Conservation (phyloP, 192 early-diverging fungal species). For the Chytriomyces hyalinus region DNA sequence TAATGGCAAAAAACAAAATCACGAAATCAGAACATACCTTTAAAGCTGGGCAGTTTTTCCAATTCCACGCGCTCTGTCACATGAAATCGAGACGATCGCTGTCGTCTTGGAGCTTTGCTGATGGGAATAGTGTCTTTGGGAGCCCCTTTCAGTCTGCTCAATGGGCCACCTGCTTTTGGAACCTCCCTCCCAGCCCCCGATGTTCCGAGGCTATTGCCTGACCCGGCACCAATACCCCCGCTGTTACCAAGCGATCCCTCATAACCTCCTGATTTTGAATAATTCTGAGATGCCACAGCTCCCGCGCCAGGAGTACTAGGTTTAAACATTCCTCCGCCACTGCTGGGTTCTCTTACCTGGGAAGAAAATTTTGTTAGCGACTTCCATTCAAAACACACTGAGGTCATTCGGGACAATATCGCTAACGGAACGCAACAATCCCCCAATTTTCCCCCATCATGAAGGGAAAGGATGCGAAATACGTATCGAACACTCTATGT, state of each 20-base stretch:
- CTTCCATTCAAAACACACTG: too few species aligned
- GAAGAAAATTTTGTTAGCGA: too few species aligned
- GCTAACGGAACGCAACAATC: too few species aligned
- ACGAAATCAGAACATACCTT: constrained; percentile 58
- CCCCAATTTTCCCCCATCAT: too few species aligned
- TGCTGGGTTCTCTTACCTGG: too few species aligned
- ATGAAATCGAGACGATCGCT: constrained; percentile 86
- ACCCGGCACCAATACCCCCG: constrained; percentile 30
- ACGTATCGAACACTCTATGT: too few species aligned
- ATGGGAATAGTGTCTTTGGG: constrained; percentile 74
- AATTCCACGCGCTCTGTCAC: constrained; percentile 80
- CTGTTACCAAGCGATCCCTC: background rate
- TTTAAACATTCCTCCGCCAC: constrained; percentile 11
- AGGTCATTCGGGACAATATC: too few species aligned
- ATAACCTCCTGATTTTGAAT: background rate
- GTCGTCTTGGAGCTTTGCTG: constrained; percentile 80
- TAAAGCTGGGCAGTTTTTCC: constrained; percentile 74
- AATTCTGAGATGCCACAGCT: background rate
- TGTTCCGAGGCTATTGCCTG: background rate
- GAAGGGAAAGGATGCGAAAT: too few species aligned
- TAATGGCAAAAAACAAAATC: background rate
- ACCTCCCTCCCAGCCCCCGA: constrained; percentile 41
- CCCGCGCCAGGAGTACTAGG: constrained; percentile 2
- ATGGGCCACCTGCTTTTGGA: constrained; percentile 56
- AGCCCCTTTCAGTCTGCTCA: constrained; percentile 58